Evolutionary conservation across 305 asterid species (phyloP), one percentile per base, ranked within the genome.

Genomic region (Rubia tinctorum): DNA sequence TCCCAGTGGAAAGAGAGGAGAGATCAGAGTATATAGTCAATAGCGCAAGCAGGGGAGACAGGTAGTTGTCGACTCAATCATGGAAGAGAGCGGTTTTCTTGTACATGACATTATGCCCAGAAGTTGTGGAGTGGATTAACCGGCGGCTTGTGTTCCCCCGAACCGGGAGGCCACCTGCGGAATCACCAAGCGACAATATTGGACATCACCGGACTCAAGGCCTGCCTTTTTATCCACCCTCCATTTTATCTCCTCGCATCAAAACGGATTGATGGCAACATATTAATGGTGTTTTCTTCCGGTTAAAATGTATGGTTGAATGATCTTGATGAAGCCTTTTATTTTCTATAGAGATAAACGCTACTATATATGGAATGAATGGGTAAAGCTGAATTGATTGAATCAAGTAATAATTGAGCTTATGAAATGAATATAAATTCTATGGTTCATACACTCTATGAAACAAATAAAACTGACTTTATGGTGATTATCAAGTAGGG

Each of bases 31-130:
- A 90, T 1, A 70, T 81, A 0, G 89, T 89, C 4, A 14, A 79
- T 39, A 77, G 91, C 49, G 97, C 87, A 0, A 81, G 95, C 76
- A 88, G 87, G 6, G 93, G 91, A 10, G 93, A 88, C 80, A 82
- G 73, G 76, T 83, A 85, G 76, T 53, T 91, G 39, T 80, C 84
- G 1, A 83, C 80, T 56, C 93, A n/a, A n/a, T n/a, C n/a, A n/a
- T n/a, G n/a, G n/a, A n/a, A n/a, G n/a, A n/a, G n/a, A n/a, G n/a
- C n/a, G n/a, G 93, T 74, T 20, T 83, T 84, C 76, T 66, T 66
- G 18, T 11, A 75, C 18, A 80, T 81, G 76, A 65, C 73, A 23
- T 34, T 89, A 15, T 79, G 79, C 59, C 91, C 88, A 2, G 90
- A 90, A 72, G 82, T 75, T 0, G 47, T 82, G 0, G 89, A 88